Evolutionary conservation across 139 green algal species (phyloP), one percentile per base, ranked within the genome.

Genomic region (Closterium sp.): DNA sequence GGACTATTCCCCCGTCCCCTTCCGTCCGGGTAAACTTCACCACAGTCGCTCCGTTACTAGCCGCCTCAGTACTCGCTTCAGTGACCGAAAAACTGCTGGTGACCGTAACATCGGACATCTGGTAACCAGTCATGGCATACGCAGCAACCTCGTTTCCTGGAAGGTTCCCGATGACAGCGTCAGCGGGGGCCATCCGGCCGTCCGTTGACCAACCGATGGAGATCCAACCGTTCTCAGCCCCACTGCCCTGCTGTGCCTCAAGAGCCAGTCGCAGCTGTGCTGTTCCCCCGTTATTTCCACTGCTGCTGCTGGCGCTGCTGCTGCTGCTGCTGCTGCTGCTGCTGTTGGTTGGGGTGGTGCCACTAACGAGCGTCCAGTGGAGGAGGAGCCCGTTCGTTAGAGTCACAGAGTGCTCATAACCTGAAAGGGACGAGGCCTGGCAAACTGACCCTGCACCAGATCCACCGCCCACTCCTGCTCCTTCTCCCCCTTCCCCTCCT

Each of bases 191-290:
- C 88, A 91, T 91, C 30, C 30, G 30, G 17, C 88, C 88, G 31
- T 91, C 88, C 38, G 45, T 32, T 86, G 88, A 91, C 88, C 88
- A 91, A 17, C 88, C 88, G 88, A 91, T 91, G 73, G 88, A 32
- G 30, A 91, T 90, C 88, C 88, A 91, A 34, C 88, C 88, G 62
- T 6, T 79, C 62, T 27, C 62, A 19, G 62, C 62, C 62, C 62
- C 62, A 13, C 62, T 79, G 62, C 62, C 62, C 62, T 79, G 62
- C 62, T 79, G 62, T 79, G 62, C 62, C 10, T 79, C 62, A 4
- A 79, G 27, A 3, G 62, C 62, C 62, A 79, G 17, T 24, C 62
- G 62, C 62, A 79, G 17, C 62, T 79, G 62, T 5, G 62, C 62
- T 13, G 13, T 79, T 0, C 17, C 17, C 11, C 62, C 17, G 62